Base-by-base conservation (phyloP, 768 basidiomycete genomes). In the Grammothele lineata region DNA sequence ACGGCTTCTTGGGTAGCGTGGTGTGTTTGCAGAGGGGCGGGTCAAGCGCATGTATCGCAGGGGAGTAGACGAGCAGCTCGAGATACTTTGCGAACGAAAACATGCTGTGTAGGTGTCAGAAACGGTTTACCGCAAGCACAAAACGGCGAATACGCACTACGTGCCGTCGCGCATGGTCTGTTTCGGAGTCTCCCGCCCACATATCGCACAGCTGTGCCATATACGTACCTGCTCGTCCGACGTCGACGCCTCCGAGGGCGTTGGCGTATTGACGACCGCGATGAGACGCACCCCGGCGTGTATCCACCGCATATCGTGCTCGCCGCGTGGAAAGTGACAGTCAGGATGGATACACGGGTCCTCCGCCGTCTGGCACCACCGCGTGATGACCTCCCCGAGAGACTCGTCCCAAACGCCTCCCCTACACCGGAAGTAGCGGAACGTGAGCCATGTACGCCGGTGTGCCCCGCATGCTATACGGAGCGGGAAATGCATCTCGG, bases 401-500 rank as follows among this genome's bases (percentile, higher is more conserved):
- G 64, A 53, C 40, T 55, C 55, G 41, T 66, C 66, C 8, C 54
- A 45, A 21, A 45, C 5, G 48, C 45, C 10, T 41, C 57, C 58
- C n/a, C 70, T 65, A n/a, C n/a, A n/a, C 56, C 71, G 78, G 59
- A 77, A 80, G 43, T 66, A 68, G 26, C 54, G 47, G 54, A 73
- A 82, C 8, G 78, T 78, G 19, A 70, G 50, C 76, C 75, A 80
- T 33, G 50, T 54, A 4, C 62, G 63, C 7, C 75, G 72, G 25
- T 68, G 66, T 6, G 70, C 75, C 54, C 80, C 83, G 12, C 65
- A 58, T 9, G 60, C 57, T n/a, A 60, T 39, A 7, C 54, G 46
- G 23, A 42, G 60, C 45, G 26, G 47, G 49, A 40, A 39, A 45
- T 48, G 55, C 8, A 22, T 14, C 22, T 54, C 44, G 6, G 45